Conservation (phyloP, 257 asterid species). For the Euphrasia confusa region DNA sequence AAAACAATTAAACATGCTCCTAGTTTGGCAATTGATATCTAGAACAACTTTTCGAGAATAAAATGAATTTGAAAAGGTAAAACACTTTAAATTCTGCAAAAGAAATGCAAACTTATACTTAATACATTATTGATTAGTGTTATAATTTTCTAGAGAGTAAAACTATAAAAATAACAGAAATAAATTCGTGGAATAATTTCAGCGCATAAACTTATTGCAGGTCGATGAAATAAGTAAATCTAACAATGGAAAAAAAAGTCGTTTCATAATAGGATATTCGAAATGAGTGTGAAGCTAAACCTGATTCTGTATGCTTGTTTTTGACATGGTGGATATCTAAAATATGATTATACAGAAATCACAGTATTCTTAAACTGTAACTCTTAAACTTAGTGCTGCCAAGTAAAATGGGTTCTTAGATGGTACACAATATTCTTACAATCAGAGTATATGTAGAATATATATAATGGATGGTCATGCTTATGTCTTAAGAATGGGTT, state of each 20-base stretch:
- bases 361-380: neutral
- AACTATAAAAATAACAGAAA: slow-evolving; percentile 1
- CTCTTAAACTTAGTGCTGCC: neutral
- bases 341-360: neutral
- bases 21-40: slow-evolving; percentile 7
- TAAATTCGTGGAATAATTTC: neutral
- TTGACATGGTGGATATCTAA: neutral
- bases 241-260: neutral
- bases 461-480: neutral
- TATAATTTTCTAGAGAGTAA: neutral
- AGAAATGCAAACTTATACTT: neutral
- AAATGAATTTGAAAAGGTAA: slow-evolving; percentile 11
- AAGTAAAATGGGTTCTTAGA: neutral
- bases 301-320: neutral
- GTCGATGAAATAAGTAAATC: neutral
- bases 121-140: neutral
- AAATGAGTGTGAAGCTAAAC: neutral
- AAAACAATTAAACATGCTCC: neutral
- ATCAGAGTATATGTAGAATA: slow-evolving; percentile 1
- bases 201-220: neutral
- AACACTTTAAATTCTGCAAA: neutral
- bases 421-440: neutral
- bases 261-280: neutral
- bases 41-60: neutral
- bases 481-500: slow-evolving; percentile 2